Evolutionary conservation across 2,329 filamentous ascomycete genomes (phyloP).

Genomic region (Fusarium sp.): DNA sequence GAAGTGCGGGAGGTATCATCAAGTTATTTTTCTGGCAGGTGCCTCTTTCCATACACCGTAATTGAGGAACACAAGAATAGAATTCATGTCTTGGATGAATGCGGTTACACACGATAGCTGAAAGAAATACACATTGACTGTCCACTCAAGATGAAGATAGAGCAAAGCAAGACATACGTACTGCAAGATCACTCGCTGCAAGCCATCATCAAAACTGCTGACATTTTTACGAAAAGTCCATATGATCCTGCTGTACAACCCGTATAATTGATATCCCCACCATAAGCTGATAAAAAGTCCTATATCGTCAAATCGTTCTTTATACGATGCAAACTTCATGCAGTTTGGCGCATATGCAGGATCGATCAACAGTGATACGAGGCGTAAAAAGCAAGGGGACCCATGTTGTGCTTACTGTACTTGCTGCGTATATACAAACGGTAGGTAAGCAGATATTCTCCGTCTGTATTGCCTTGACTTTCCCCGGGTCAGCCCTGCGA

Average conservation of each 20-base stretch:
- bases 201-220: neutral
- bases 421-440: neutral
- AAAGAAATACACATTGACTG: neutral
- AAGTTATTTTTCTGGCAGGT: neutral
- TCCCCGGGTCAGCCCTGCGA: conserved; percentile 22
- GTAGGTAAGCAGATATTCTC: neutral
- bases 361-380: conserved; percentile 17
- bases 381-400: neutral
- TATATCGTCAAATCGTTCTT: neutral
- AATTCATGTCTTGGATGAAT: neutral
- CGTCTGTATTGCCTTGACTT: neutral
- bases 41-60: neutral
- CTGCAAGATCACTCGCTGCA: neutral
- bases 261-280: conserved; percentile 16
- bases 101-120: conserved; percentile 1
- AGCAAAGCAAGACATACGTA: neutral
- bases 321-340: conserved; percentile 1
- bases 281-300: conserved; percentile 9
- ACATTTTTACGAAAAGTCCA: neutral
- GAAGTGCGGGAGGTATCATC: conserved; percentile 6
- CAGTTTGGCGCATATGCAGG: conserved; percentile 1
- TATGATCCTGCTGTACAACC: neutral
- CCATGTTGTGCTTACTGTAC: conserved; percentile 17
- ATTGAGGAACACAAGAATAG: conserved; percentile 12
- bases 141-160: neutral